Evolutionary conservation across 2,329 filamentous ascomycete species (phyloP).

Genomic region (Talaromyces amestolkiae): DNA sequence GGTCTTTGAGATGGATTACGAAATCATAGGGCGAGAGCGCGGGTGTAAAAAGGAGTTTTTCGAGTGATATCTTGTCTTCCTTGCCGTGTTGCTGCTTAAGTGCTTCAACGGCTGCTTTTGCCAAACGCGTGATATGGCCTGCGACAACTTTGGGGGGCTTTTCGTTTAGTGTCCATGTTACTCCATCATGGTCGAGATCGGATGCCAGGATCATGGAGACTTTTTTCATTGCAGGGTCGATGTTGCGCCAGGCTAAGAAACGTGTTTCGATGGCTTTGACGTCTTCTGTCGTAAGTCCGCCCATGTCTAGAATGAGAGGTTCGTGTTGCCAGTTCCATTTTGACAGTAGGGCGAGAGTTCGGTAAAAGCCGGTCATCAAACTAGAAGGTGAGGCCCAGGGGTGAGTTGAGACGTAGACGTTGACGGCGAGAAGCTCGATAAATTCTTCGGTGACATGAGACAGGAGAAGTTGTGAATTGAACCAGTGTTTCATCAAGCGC

Average conservation of each 20-base stretch:
- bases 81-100: slow-evolving; percentile 47
- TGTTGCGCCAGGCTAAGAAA: slow-evolving; percentile 79
- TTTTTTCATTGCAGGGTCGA: slow-evolving; percentile 84
- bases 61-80: slow-evolving; percentile 48
- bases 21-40: slow-evolving; percentile 79
- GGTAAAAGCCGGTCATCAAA: slow-evolving; percentile 73
- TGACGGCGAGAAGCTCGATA: slow-evolving; percentile 76
- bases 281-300: slow-evolving; percentile 59
- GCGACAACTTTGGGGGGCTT: slow-evolving; percentile 78
- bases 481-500: slow-evolving; percentile 85
- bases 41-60: slow-evolving; percentile 67
- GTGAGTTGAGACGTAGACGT: slow-evolving; percentile 75
- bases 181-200: slow-evolving; percentile 72
- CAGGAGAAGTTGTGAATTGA: slow-evolving; percentile 74
- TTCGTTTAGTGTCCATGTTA: slow-evolving; percentile 71
- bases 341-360: slow-evolving; percentile 74
- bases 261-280: slow-evolving; percentile 64
- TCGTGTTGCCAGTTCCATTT: slow-evolving; percentile 89
- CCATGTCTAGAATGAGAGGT: slow-evolving; percentile 76
- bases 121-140: slow-evolving; percentile 75
- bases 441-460: slow-evolving; percentile 75
- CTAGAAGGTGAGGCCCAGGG: slow-evolving; percentile 78
- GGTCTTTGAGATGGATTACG: slow-evolving; percentile 65
- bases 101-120: slow-evolving; percentile 69
- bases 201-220: slow-evolving; percentile 79